A percentile compares a stretch with the other conserved stretches of the same genome.
Conservation (phyloP, 306 rosid species). For the Chamaecrista fasciculata region DNA sequence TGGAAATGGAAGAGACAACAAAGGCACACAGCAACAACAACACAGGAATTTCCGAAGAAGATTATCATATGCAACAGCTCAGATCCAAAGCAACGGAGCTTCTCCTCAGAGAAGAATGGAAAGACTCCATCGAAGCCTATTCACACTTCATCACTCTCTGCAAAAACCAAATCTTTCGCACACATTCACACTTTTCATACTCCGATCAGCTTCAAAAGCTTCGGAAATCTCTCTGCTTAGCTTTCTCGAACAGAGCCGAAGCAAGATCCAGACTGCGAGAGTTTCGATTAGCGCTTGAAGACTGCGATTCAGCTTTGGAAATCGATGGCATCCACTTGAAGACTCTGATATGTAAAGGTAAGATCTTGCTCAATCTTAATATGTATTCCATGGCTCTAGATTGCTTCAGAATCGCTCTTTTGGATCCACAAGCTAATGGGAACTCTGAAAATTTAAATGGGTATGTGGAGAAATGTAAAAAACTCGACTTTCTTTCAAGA, state of each 20-base stretch:
- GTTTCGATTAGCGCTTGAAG: conserved; percentile 50
- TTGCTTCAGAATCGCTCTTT: conserved; percentile 55
- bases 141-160: conserved; percentile 61
- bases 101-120: conserved; percentile 86
- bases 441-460: conserved; percentile 47
- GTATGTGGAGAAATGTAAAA: conserved; percentile 70
- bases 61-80: conserved; percentile 46
- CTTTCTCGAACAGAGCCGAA: conserved; percentile 78
- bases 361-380: conserved; percentile 61
- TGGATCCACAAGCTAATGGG: conserved; percentile 49
- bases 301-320: conserved; percentile 66
- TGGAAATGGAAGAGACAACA: not conserved
- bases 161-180: conserved; percentile 33
- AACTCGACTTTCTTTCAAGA: conserved; percentile 57
- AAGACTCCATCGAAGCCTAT: conserved; percentile 48
- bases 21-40: no score
- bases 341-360: conserved; percentile 82
- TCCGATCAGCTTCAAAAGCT: conserved; percentile 41
- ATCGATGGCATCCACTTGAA: conserved; percentile 68
- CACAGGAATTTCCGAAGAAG: conserved; percentile 49
- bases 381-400: conserved; percentile 59
- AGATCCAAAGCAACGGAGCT: conserved; percentile 87
- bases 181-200: conserved; percentile 8
- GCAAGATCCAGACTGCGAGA: conserved; percentile 58
- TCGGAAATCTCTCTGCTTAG: conserved; percentile 64